These are phyloP conservation scores for Yamadazyma epiphylla DNA, from an alignment of 1,139 yeast species.

Conservation along the genomic window DNA sequence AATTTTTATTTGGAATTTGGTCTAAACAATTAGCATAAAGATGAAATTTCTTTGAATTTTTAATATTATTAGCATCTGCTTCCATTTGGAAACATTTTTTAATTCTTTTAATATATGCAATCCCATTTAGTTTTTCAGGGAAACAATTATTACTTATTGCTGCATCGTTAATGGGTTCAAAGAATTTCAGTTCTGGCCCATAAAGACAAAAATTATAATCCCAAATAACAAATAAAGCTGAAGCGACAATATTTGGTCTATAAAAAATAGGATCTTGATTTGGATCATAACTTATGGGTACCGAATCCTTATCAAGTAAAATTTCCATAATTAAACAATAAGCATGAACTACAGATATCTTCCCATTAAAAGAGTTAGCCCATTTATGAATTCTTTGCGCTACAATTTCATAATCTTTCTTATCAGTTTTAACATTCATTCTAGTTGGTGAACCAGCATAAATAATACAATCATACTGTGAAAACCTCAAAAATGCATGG, in stretches of 20 bases:
- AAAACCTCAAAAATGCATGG: constrained; percentile 57
- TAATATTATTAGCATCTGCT: constrained; percentile 5
- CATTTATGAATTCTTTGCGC: constrained; percentile 47
- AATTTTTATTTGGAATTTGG: constrained; percentile 17
- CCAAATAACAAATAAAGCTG: constrained; percentile 55
- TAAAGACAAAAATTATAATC: constrained; percentile 46
- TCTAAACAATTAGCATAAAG: constrained; percentile 12
- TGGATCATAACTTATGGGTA: constrained; percentile 37
- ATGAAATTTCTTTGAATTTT: constrained; percentile 8
- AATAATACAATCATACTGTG: constrained; percentile 67
- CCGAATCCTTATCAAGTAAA: constrained; percentile 25
- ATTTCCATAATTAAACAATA: constrained; percentile 54
- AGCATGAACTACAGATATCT: constrained; percentile 49
- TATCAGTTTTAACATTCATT: constrained; percentile 61
- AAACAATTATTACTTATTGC: constrained; percentile 8
- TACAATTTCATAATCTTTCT: constrained; percentile 45
- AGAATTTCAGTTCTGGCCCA: constrained; percentile 50
- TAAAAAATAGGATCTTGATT: constrained; percentile 50
- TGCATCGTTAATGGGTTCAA: constrained; percentile 9
- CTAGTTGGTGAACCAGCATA: constrained; percentile 75
- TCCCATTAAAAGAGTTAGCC: constrained; percentile 22
- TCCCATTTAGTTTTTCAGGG: constrained; percentile 29
- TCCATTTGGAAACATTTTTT: constrained; percentile 32
- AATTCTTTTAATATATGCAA: constrained; percentile 29
- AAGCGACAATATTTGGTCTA: constrained; percentile 52